A percentile compares a stretch with the other conserved stretches of the same genome.
phyloP scores from a whole-genome alignment of 768 basidiomycete genomes.

The Clavaria fumosa region DNA sequence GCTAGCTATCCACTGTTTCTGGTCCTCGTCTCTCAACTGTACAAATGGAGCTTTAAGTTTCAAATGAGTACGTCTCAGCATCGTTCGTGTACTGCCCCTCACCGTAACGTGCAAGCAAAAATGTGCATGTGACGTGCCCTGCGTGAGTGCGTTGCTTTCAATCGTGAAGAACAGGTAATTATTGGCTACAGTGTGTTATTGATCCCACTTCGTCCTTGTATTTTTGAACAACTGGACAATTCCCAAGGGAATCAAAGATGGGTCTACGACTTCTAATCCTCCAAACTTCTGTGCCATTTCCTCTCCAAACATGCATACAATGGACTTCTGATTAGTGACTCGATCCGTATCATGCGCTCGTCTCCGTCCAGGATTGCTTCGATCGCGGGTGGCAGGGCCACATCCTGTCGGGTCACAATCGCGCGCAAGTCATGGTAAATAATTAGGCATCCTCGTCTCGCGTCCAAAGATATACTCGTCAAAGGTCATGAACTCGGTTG shows the following conservation, averaged over 20 bases:
- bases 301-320: conserved; percentile 24
- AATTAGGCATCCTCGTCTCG: conserved; percentile 14
- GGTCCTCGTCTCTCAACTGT: too few relatives aligned
- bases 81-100: too few relatives aligned
- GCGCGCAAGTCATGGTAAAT: conserved; percentile 15
- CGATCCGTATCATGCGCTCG: conserved; percentile 9
- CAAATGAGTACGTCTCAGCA: too few relatives aligned
- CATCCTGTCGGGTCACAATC: conserved; percentile 2
- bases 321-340: conserved; percentile 23
- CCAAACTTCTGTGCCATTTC: conserved; percentile 26
- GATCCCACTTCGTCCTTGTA: conserved; percentile 20
- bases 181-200: too few relatives aligned
- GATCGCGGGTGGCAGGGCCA: conserved; percentile 10
- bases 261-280: conserved; percentile 24
- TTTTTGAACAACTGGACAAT: conserved; percentile 26
- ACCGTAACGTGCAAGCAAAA: too few relatives aligned
- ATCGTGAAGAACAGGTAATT: too few relatives aligned
- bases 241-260: conserved; percentile 25
- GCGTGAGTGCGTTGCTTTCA: too few relatives aligned
- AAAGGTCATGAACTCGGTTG: conserved; percentile 16
- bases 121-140: too few relatives aligned
- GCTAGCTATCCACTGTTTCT: too few relatives aligned
- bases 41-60: too few relatives aligned
- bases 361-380: conserved; percentile 7
- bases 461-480: conserved; percentile 17